Evolutionary conservation across 345 rosid genomes (phyloP).

Genomic region (Gossypium ekmanianum): DNA sequence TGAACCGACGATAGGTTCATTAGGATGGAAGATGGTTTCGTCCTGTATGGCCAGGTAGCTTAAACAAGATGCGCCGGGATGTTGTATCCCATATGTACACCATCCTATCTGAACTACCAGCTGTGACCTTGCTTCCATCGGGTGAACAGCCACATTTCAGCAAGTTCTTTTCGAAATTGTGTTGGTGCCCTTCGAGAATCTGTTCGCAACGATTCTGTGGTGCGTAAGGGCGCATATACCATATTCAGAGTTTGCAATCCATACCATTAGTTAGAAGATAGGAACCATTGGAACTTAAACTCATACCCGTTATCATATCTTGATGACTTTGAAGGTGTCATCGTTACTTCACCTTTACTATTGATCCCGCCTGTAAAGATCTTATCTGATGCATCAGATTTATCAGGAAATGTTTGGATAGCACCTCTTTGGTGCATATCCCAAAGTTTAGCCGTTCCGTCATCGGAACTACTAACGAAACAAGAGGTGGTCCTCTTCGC

Average conservation of each 20-base stretch:
- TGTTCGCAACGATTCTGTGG: slow-evolving; percentile 67
- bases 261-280: slow-evolving; percentile 90
- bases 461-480: slow-evolving; percentile 87
- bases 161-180: slow-evolving; percentile 91
- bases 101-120: slow-evolving; percentile 94
- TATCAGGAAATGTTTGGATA: slow-evolving; percentile 92
- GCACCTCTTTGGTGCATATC: slow-evolving; percentile 98
- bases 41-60: slow-evolving; percentile 94
- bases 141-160: slow-evolving; percentile 89
- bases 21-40: slow-evolving; percentile 79
- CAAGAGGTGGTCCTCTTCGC: slow-evolving; percentile 82
- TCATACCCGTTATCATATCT: slow-evolving; percentile 90
- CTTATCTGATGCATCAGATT: slow-evolving; percentile 92
- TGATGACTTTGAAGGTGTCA: slow-evolving; percentile 97
- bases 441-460: slow-evolving; percentile 98
- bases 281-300: slow-evolving; percentile 90
- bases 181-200: slow-evolving; percentile 87
- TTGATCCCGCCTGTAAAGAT: slow-evolving; percentile 89
- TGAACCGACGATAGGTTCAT: slow-evolving; percentile 86
- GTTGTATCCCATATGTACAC: slow-evolving; percentile 96
- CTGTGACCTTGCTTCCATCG: slow-evolving; percentile 93
- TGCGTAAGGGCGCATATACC: slow-evolving; percentile 98
- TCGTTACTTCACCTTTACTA: slow-evolving; percentile 81
- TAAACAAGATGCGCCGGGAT: slow-evolving; percentile 67
- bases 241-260: slow-evolving; percentile 88